Conservation (phyloP, 169 alveolate genomes). For the Theileria equi region DNA sequence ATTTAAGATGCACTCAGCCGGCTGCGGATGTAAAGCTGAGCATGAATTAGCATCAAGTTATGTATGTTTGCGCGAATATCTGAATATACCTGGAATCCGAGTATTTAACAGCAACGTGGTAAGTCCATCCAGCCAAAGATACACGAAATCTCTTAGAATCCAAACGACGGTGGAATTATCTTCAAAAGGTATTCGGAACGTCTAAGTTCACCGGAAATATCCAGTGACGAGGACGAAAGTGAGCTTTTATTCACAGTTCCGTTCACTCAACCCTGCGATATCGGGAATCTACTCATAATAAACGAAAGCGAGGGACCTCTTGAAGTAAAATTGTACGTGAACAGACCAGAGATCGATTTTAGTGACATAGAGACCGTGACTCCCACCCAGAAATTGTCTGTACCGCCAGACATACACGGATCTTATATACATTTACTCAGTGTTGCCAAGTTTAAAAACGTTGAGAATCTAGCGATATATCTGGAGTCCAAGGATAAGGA, state of each 20-base stretch:
- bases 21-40: conserved; percentile 66
- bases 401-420: conserved; percentile 65
- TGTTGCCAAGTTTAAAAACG: conserved; percentile 41
- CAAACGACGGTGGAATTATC: conserved; percentile 35
- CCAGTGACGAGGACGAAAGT: conserved; percentile 40
- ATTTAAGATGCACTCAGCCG: conserved; percentile 51
- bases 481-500: conserved; percentile 5
- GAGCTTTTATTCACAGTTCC: conserved; percentile 59
- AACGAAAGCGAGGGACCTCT: conserved; percentile 41
- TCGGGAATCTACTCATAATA: conserved; percentile 40
- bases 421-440: conserved; percentile 43
- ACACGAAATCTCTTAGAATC: background rate
- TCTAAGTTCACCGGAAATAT: conserved; percentile 9
- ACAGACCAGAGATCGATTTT: conserved; percentile 54
- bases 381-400: conserved; percentile 38
- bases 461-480: conserved; percentile 35
- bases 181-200: conserved; percentile 47
- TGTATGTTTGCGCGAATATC: conserved; percentile 41
- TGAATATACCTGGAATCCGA: conserved; percentile 41
- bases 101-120: conserved; percentile 52
- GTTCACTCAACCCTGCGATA: conserved; percentile 45
- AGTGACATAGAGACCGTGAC: conserved; percentile 54
- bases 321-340: conserved; percentile 20
- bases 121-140: background rate
- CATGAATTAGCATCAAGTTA: conserved; percentile 55